Conservation (phyloP, 164 flowering plant species). For the Stephania yunnanensis region DNA sequence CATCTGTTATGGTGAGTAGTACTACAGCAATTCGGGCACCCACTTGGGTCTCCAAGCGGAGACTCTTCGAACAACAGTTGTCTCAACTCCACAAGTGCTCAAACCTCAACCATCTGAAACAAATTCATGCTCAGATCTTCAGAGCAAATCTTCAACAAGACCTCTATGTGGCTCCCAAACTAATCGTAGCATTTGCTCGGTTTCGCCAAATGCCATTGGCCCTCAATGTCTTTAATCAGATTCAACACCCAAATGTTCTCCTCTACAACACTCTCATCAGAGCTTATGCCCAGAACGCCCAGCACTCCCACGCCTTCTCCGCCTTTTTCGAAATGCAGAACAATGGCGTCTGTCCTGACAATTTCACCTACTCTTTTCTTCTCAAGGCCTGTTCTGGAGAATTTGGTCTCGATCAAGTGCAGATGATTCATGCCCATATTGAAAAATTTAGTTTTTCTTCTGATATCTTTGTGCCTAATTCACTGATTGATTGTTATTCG, state of each 20-base stretch:
- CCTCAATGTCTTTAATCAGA: slow-evolving; percentile 38
- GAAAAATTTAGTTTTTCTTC: slow-evolving; percentile 49
- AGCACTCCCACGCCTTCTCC: slow-evolving; percentile 38
- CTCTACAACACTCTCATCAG: slow-evolving; percentile 63
- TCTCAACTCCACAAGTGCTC: slow-evolving; percentile 59
- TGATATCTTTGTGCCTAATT: slow-evolving; percentile 68
- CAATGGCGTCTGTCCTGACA: slow-evolving; percentile 46
- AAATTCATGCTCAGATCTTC: slow-evolving; percentile 62
- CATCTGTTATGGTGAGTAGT: too few species aligned
- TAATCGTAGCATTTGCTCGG: slow-evolving; percentile 52
- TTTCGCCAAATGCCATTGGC: slow-evolving; percentile 52
- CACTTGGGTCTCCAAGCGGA: slow-evolving; percentile 53
- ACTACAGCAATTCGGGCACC: slow-evolving; percentile 43
- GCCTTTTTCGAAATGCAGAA: slow-evolving; percentile 46
- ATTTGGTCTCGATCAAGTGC: slow-evolving; percentile 28
- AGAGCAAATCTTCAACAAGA: slow-evolving; percentile 54
- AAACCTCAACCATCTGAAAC: slow-evolving; percentile 45
- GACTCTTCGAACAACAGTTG: slow-evolving; percentile 53
- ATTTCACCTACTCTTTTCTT: slow-evolving; percentile 67
- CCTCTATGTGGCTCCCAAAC: slow-evolving; percentile 54
- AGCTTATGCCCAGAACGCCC: slow-evolving; percentile 45
- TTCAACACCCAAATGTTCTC: slow-evolving; percentile 41
- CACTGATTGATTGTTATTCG: slow-evolving; percentile 58
- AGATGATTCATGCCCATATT: slow-evolving; percentile 59
- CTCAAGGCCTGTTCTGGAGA: slow-evolving; percentile 50